phyloP scores from a whole-genome alignment of 768 basidiomycete species.

The Lentinula detonsa region DNA sequence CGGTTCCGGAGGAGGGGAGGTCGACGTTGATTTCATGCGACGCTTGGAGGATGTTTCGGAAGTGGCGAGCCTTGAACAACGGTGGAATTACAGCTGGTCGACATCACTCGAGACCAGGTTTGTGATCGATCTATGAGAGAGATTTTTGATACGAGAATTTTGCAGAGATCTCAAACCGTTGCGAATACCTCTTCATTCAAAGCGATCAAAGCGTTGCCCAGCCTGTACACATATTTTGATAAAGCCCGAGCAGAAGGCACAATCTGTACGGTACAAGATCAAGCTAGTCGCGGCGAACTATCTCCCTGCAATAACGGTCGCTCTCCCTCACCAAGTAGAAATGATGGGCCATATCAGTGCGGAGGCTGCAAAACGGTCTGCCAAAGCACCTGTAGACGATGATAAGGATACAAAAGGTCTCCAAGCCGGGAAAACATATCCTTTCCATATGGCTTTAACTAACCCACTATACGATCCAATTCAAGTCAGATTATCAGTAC shows the following conservation, averaged over 20 bases:
- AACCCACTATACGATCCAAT: constrained; percentile 97
- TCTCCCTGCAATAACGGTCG: constrained; percentile 77
- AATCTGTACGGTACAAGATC: constrained; percentile 93
- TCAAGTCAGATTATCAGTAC: constrained; percentile 80
- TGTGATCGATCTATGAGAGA: constrained; percentile 16
- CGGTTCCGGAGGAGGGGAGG: constrained; percentile 57
- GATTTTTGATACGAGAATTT: neutral
- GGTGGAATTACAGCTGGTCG: constrained; percentile 81
- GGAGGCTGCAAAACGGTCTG: constrained; percentile 37
- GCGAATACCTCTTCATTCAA: constrained; percentile 89
- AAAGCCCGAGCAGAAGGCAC: constrained; percentile 96
- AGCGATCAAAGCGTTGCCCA: constrained; percentile 93
- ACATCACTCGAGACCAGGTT: constrained; percentile 60
- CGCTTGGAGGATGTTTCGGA: constrained; percentile 55
- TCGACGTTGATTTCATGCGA: constrained; percentile 65
- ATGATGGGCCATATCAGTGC: constrained; percentile 23
- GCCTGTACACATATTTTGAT: constrained; percentile 94
- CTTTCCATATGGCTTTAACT: constrained; percentile 85
- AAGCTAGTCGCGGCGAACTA: constrained; percentile 96
- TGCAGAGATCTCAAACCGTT: constrained; percentile 77
- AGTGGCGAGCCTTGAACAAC: constrained; percentile 67
- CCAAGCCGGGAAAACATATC: constrained; percentile 75
- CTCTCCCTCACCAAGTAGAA: constrained; percentile 51
- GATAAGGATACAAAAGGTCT: constrained; percentile 40
- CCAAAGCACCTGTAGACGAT: constrained; percentile 27